Evolutionary conservation across 2,329 filamentous ascomycete genomes (phyloP).

Genomic region (Claviceps lovelessii): DNA sequence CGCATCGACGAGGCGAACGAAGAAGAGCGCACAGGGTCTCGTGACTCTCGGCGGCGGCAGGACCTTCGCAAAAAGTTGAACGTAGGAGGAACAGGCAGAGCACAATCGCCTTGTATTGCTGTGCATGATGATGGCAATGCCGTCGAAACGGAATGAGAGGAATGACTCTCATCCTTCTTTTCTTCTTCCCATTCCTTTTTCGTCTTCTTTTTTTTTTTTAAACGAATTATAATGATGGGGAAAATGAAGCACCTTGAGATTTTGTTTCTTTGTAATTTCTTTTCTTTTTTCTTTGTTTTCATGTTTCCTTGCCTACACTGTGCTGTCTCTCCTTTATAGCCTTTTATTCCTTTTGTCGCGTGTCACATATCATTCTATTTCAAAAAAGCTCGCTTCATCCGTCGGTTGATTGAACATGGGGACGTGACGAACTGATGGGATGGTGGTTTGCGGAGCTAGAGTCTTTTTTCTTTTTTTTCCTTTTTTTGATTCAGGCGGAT

Average conservation of each 20-base stretch:
- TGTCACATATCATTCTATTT: no score
- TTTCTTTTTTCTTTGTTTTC: no score
- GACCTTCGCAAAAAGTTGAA: constrained; percentile 2
- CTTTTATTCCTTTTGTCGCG: no score
- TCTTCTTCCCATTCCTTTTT: no score
- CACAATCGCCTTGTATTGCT: neutral
- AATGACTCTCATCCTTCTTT: no score
- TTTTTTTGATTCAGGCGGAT: neutral
- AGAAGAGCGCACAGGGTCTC: constrained; percentile 1
- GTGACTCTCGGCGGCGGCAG: neutral
- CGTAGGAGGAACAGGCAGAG: neutral
- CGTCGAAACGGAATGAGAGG: neutral
- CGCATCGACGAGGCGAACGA: constrained; percentile 5
- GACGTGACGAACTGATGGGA: no score
- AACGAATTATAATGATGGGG: neutral
- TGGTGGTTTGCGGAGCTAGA: no score
- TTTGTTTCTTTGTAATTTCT: no score
- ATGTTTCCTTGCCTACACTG: no score
- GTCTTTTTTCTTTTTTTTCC: neutral
- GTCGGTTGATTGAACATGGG: no score
- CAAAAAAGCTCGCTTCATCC: no score
- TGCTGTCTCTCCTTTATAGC: no score
- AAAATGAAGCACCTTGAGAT: neutral
- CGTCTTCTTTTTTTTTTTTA: neutral
- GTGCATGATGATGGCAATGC: neutral